These are phyloP conservation scores for Agrocybe praecox DNA, from an alignment of 768 basidiomycete genomes.

Conservation along the genomic window DNA sequence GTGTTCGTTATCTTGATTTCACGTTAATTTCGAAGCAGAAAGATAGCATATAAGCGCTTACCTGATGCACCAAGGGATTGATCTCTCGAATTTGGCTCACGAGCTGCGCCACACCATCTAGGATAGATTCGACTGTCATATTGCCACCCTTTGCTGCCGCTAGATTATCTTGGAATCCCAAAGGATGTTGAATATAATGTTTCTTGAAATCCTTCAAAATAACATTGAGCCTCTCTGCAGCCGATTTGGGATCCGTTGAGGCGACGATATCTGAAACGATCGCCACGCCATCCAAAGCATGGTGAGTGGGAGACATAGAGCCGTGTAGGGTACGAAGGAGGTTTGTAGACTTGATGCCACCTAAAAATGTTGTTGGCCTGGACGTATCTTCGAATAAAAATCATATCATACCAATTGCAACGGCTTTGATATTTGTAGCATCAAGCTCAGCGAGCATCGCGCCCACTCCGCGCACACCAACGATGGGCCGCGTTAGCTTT, in stretches of 20 bases:
- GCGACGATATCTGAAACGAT: conserved; percentile 87
- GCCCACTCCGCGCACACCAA: conserved; percentile 78
- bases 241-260: conserved; percentile 53
- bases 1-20: conserved; percentile 78
- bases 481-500: conserved; percentile 57
- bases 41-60: conserved; percentile 21
- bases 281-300: conserved; percentile 78
- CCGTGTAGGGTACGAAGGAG: conserved; percentile 77
- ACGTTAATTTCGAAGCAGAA: neutral
- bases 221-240: conserved; percentile 46
- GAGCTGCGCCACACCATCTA: conserved; percentile 47
- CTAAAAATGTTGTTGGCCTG: conserved; percentile 37
- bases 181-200: conserved; percentile 8
- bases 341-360: conserved; percentile 85
- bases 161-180: conserved; percentile 5
- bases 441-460: conserved; percentile 65
- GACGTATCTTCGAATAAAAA: neutral
- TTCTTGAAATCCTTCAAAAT: conserved; percentile 48
- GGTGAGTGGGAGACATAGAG: conserved; percentile 57
- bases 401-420: conserved; percentile 75
- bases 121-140: conserved; percentile 29
- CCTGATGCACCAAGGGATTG: conserved; percentile 84
- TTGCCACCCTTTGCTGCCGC: neutral
- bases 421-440: conserved; percentile 65
- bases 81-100: conserved; percentile 51